Base-by-base conservation (phyloP, 2,329 filamentous ascomycete genomes). In the Emmonsia crescens region DNA sequence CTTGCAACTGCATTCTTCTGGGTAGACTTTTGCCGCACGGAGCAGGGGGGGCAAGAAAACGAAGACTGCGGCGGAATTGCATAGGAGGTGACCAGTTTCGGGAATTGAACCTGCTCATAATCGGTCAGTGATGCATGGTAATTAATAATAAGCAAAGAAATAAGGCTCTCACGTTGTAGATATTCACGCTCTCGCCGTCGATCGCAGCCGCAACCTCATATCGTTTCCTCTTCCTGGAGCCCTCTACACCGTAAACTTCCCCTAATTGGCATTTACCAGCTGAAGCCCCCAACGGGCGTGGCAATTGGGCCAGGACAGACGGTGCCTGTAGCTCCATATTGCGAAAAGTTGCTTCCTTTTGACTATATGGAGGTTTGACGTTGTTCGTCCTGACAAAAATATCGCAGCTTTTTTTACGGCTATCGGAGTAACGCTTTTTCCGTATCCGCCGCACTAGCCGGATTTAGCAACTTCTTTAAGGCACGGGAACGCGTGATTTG, bases 111-210 rank as follows among this genome's bases (percentile, higher is more conserved):
- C 84, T 86, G 62, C 12, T 71, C 46, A 14, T 12, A 40, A 46
- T 49, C n/a, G 48, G 65, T 60, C 21, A 62, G 60, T 24, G 21
- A 54, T 36, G 24, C 16, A 44, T 31, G 21, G 27, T 36, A 60
- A 55, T 10, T 0, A 27, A 19, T 29, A 48, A 19, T 16, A 42
- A 16, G 40, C 8, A 19, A 29, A 49, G 21, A 49, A n/a, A 52
- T 10, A 51, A 12, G 16, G 38, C 31, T 36, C 72, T 56, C 76
- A 86, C 84, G 73, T 84, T 83, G 73, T 86, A 86, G 42, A 87
- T 80, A 65, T 82, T 85, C 57, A 87, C 74, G 36, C 81, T 80
- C 69, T 86, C 83, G 46, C 83, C 83, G 69, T 86, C 83, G 16
- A 85, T 75, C 1, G 78, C 82, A 24, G 84, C 79, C 38, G 78